Base-by-base conservation (phyloP, 2,329 filamentous ascomycete species). In the Sporothrix brasiliensis region DNA sequence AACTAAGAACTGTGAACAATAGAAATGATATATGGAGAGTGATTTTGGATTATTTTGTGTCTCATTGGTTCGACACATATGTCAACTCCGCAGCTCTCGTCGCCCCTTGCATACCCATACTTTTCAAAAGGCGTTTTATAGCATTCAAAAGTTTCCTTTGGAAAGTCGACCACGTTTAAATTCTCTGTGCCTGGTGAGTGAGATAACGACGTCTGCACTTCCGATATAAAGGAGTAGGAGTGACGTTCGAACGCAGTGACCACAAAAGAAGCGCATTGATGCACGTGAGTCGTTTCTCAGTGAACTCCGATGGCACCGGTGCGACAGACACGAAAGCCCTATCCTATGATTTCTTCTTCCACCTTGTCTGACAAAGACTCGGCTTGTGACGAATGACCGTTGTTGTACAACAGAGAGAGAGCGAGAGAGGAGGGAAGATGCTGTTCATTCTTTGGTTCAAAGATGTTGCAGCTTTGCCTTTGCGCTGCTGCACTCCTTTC, bases 71-170 rank as follows among this genome's bases (percentile, higher is more conserved):
- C 6, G 30, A 3, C 30, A 24, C 34, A 7, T 44, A 5, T 30
- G 21, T 66, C 47, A n/a, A 34, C 47, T n/a, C 30, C 21, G 16
- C 44, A 11, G 5, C 41, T 30, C 41, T 27, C 54, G 11, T 16
- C 24, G 11, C 21, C 60, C 61, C 44, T 16, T 39, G 49, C 49
- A 67, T 54, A 67, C 49, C 30, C 63, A 54, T 34, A 30, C 10
- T 65, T 2, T 53, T 7, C 2, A 21, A 41, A 54, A 24, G 63
- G 44, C 47, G n/a, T 67, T 66, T 67, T 34, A 67, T 67, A 67
- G 63, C 63, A 67, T 67, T 24, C 14, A 67, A 67, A 63, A 30
- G 39, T 44, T 50, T 63, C 27, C 21, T 24, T 44, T n/a, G 56
- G 56, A 61, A 61, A 61, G n/a, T 24, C n/a, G 44, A 24, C 24